phyloP scores from a whole-genome alignment of 371 early-diverging fungal species.

The Haplosporangium sp. region DNA sequence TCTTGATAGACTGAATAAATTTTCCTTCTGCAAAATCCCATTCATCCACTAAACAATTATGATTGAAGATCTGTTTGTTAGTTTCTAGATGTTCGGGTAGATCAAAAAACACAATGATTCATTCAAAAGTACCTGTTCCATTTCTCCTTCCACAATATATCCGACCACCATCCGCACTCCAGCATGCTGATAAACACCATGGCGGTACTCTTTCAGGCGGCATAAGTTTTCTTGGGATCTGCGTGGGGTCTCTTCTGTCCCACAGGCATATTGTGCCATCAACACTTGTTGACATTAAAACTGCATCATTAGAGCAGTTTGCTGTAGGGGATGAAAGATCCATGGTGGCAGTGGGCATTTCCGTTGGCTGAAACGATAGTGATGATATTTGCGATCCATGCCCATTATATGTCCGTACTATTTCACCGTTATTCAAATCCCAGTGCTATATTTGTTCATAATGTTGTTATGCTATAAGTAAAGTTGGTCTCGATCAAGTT shows the following conservation, averaged over 20 bases:
- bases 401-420: constrained; percentile 76
- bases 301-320: constrained; percentile 44
- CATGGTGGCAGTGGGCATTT: constrained; percentile 27
- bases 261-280: constrained; percentile 87
- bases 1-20: constrained; percentile 75
- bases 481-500: not conserved
- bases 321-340: constrained; percentile 38
- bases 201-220: constrained; percentile 84
- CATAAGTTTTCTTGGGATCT: constrained; percentile 65
- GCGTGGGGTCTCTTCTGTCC: constrained; percentile 80
- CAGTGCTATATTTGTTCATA: constrained; percentile 73
- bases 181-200: constrained; percentile 91
- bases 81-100: not conserved
- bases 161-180: constrained; percentile 84
- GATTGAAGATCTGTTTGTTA: not conserved
- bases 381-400: constrained; percentile 88
- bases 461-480: constrained; percentile 4
- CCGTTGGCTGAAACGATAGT: constrained; percentile 75
- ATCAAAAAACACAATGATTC: not conserved
- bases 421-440: constrained; percentile 88
- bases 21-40: constrained; percentile 81
- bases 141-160: constrained; percentile 86
- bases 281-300: constrained; percentile 85
- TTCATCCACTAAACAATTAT: constrained; percentile 78
- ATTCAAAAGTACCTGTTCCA: constrained; percentile 70